Percentiles rank a stretch among this genome's conserved stretches.
phyloP scores from a whole-genome alignment of 306 rosid species.

The Glycine latifolia region DNA sequence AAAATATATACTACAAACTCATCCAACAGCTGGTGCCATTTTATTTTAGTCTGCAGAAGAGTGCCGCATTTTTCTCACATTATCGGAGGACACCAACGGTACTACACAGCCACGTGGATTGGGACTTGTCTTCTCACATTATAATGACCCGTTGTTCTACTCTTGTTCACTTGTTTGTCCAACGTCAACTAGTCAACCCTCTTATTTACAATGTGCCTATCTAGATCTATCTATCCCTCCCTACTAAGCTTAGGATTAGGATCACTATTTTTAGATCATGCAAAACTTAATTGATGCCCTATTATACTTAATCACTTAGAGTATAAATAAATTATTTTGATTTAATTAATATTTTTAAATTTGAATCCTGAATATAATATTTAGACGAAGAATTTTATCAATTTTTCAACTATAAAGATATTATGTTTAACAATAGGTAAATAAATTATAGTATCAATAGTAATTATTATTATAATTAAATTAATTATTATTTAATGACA shows the following conservation, averaged over 20 bases:
- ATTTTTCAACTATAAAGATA: not conserved
- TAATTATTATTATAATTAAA: not conserved
- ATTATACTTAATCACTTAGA: not conserved
- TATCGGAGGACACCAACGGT: constrained; percentile 50
- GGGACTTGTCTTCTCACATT: constrained; percentile 35
- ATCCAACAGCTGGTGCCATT: constrained; percentile 5
- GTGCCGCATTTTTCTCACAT: constrained; percentile 33
- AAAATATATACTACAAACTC: not conserved
- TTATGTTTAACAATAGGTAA: too few relatives aligned
- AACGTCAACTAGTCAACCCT: constrained; percentile 43
- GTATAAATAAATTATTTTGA: too few relatives aligned
- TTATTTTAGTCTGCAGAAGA: constrained; percentile 16
- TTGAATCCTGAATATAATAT: too few relatives aligned
- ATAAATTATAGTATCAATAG: too few relatives aligned
- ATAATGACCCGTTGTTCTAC: constrained; percentile 11
- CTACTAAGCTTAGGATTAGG: constrained; percentile 1
- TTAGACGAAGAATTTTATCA: too few relatives aligned
- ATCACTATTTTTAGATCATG: not conserved
- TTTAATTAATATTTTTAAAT: too few relatives aligned
- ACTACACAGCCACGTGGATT: constrained; percentile 47
- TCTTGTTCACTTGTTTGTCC: constrained; percentile 41
- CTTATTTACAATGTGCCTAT: not conserved
- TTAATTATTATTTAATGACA: not conserved
- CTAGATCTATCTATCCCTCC: not conserved
- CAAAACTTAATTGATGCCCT: not conserved